Evolutionary conservation across 139 green algal genomes (phyloP).

Genomic region (Chlamydomonas eustigma): DNA sequence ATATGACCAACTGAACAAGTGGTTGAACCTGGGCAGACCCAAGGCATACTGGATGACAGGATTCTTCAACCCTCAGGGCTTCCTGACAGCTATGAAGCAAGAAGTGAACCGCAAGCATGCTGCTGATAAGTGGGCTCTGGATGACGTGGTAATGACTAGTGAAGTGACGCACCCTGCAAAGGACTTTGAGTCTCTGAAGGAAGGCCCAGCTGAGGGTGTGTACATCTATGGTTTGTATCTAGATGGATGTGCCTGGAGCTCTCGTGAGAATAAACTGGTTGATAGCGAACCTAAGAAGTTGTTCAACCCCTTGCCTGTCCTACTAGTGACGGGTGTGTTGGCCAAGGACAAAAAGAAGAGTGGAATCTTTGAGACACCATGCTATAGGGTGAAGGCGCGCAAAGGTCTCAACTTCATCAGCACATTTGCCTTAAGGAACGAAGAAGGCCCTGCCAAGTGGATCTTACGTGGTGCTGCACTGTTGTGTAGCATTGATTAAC

Average conservation of each 20-base stretch:
- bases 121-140: slow-evolving; percentile 90
- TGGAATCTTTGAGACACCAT: slow-evolving; percentile 71
- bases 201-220: slow-evolving; percentile 79
- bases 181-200: slow-evolving; percentile 78
- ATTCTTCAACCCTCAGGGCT: slow-evolving; percentile 93
- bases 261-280: slow-evolving; percentile 76
- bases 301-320: slow-evolving; percentile 78
- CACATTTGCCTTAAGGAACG: slow-evolving; percentile 77
- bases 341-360: slow-evolving; percentile 70
- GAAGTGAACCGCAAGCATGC: slow-evolving; percentile 84
- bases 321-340: slow-evolving; percentile 83
- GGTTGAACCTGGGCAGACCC: slow-evolving; percentile 81
- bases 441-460: slow-evolving; percentile 83
- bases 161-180: slow-evolving; percentile 84
- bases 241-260: slow-evolving; percentile 89
- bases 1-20: slow-evolving; percentile 89
- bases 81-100: slow-evolving; percentile 92
- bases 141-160: slow-evolving; percentile 88
- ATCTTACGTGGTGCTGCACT: slow-evolving; percentile 79
- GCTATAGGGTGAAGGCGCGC: slow-evolving; percentile 78
- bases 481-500: slow-evolving; percentile 80
- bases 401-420: slow-evolving; percentile 86
- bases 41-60: slow-evolving; percentile 91
- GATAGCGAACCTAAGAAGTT: slow-evolving; percentile 92
- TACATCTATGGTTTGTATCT: slow-evolving; percentile 92